phyloP scores from a whole-genome alignment of 2,329 filamentous ascomycete species.

The Pestalotiopsis sp. region DNA sequence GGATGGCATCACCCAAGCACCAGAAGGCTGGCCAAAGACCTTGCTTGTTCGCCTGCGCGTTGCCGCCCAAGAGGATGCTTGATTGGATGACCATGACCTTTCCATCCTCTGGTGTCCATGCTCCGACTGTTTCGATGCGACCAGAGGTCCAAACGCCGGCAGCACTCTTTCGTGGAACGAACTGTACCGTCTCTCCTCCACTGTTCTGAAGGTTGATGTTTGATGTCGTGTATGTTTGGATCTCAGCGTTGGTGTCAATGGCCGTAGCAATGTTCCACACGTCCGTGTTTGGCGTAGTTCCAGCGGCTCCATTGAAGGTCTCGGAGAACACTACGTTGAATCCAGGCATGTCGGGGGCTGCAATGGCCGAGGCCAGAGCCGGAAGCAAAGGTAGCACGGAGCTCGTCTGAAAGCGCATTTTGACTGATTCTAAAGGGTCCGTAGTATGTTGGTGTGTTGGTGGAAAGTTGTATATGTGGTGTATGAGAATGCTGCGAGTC shows the following conservation, averaged over 20 bases:
- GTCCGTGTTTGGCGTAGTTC: slow-evolving; percentile 35
- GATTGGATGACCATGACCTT: slow-evolving; percentile 46
- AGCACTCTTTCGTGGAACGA: slow-evolving; percentile 46
- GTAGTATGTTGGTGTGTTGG: slow-evolving; percentile 15
- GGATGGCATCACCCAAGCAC: slow-evolving; percentile 50
- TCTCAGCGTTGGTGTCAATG: slow-evolving; percentile 51
- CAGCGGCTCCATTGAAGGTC: slow-evolving; percentile 43
- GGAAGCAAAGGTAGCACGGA: slow-evolving; percentile 28
- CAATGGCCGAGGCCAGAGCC: slow-evolving; percentile 28
- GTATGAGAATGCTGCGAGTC: slow-evolving; percentile 10
- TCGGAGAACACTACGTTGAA: slow-evolving; percentile 49
- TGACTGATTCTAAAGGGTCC: not conserved
- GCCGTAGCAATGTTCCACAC: slow-evolving; percentile 50
- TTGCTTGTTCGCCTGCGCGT: slow-evolving; percentile 40
- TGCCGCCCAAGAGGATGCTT: slow-evolving; percentile 46
- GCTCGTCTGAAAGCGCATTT: slow-evolving; percentile 31
- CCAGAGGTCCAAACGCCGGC: slow-evolving; percentile 50
- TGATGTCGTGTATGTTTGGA: slow-evolving; percentile 48
- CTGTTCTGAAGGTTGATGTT: slow-evolving; percentile 51
- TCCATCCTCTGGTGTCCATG: slow-evolving; percentile 45
- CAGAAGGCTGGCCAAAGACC: slow-evolving; percentile 59
- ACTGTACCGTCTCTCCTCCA: slow-evolving; percentile 53
- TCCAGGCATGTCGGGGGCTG: slow-evolving; percentile 33
- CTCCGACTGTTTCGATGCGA: slow-evolving; percentile 49
- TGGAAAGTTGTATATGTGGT: not conserved